Evolutionary conservation across 495 filamentous ascomycete genomes (phyloP), one percentile per base, ranked within the genome.

Genomic region (Penicillium turbatum): DNA sequence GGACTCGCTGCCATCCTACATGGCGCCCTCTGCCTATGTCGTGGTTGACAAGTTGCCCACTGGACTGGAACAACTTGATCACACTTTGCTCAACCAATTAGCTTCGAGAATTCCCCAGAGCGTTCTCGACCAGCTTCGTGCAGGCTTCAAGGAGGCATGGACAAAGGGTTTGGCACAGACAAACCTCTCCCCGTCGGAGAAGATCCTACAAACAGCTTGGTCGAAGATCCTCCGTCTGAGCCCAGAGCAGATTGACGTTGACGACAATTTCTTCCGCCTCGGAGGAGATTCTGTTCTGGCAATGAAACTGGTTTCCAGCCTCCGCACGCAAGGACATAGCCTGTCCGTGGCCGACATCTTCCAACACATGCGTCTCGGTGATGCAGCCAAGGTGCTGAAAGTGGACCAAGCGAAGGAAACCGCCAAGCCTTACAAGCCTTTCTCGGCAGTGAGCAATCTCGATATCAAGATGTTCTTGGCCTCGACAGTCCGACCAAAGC

Each of bases 331-430:
- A 26, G 70, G 70, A 5, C 65, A 75, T 40, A 47, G 30, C 3
- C 40, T 78, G 45, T 63, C 63, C 1, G 72, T 76, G 10, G 71
- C 74, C 1, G 67, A 72, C 38, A 69, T 76, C 42, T 85, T 86
- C 60, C 70, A 72, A 39, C 57, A 73, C 59, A 73, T 73, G 69
- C 69, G 68, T 17, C 64, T 75, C 10, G 59, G 66, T 21, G 71
- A 75, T 57, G 66, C 66, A 0, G 72, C 72, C 6, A 63, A 55
- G 27, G 56, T 57, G 7, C 34, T 72, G 59, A 69, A 65, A 44
- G 54, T 69, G 1, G 61, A 56, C 26, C 60, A 65, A 21, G 46
- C 39, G 3, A 53, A 53, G 38, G 46, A 49, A 5, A 54, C 57
- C 10, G 44, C 36, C 2, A 46, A 55, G 40, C 11, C 57, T 5